Percentiles rank a stretch among this genome's conserved stretches.
Conservation (phyloP, 257 asterid species). For the Gentiana macrophylla region DNA sequence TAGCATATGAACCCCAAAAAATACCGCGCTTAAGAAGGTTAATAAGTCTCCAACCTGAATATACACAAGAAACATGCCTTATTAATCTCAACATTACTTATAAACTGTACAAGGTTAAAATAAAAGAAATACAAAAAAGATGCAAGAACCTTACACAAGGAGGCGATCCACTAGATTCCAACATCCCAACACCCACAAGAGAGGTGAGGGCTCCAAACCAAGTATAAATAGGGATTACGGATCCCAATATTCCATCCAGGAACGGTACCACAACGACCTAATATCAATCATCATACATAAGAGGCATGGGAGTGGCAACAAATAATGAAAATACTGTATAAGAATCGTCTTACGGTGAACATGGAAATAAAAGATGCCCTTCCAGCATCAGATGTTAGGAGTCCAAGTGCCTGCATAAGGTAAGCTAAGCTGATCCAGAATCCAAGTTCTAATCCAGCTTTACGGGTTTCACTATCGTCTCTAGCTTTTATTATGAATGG, state of each 20-base stretch:
- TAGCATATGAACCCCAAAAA: constrained; percentile 76
- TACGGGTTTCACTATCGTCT: constrained; percentile 43
- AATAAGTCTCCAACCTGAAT: constrained; percentile 71
- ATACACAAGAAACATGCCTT: not conserved
- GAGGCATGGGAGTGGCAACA: not conserved
- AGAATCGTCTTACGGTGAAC: constrained; percentile 54
- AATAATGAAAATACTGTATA: not conserved
- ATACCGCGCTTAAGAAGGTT: constrained; percentile 60
- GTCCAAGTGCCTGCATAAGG: constrained; percentile 72
- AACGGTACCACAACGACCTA: constrained; percentile 84
- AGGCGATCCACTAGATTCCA: constrained; percentile 84
- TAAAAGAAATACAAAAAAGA: constrained; percentile 3
- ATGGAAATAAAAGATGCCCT: constrained; percentile 64
- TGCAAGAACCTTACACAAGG: constrained; percentile 48
- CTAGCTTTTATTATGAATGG: constrained; percentile 48
- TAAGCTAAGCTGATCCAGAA: constrained; percentile 73
- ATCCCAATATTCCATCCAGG: constrained; percentile 71
- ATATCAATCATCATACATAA: constrained; percentile 8
- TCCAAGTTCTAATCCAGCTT: constrained; percentile 70
- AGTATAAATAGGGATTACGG: constrained; percentile 50
- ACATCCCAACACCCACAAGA: constrained; percentile 56
- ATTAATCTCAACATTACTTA: not conserved
- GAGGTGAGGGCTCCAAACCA: constrained; percentile 81
- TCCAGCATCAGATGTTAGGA: constrained; percentile 78
- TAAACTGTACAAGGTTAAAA: not conserved